Conservation (phyloP, 768 basidiomycete species). For the Boletus reticuloceps region DNA sequence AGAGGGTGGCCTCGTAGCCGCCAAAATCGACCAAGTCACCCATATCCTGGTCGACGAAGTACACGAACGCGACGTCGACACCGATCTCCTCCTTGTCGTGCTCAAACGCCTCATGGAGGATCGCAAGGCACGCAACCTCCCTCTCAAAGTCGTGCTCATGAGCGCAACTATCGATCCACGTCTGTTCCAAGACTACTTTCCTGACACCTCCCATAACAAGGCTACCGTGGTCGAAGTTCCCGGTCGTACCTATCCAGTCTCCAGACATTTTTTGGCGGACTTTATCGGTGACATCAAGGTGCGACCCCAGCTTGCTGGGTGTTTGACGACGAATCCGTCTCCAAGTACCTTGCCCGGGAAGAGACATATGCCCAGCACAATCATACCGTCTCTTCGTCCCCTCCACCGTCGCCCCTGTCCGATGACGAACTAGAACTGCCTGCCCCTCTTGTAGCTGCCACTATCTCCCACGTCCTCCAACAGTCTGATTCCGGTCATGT, state of each 20-base stretch:
- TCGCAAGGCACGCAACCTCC: constrained; percentile 63
- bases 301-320: constrained; percentile 55
- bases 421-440: constrained; percentile 75
- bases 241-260: constrained; percentile 90
- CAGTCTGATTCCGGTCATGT: constrained; percentile 80
- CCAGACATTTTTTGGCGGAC: constrained; percentile 78
- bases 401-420: constrained; percentile 4
- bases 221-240: constrained; percentile 79
- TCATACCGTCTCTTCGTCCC: neutral
- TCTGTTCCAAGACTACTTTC: constrained; percentile 88
- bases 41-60: constrained; percentile 96
- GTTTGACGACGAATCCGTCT: constrained; percentile 64
- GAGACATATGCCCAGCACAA: constrained; percentile 15
- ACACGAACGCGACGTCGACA: constrained; percentile 93
- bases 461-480: constrained; percentile 73
- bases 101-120: constrained; percentile 80
- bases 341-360: constrained; percentile 71
- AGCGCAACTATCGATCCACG: constrained; percentile 93
- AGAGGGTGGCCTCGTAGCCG: constrained; percentile 33
- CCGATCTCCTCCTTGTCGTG: constrained; percentile 85
- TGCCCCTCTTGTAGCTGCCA: constrained; percentile 74
- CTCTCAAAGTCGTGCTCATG: constrained; percentile 89
- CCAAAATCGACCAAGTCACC: constrained; percentile 70
- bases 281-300: constrained; percentile 52
- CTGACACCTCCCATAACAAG: constrained; percentile 52